Evolutionary conservation across 1,139 yeast species (phyloP), one percentile per base, ranked within the genome.

Genomic region (Blastobotrys malaysiensis): DNA sequence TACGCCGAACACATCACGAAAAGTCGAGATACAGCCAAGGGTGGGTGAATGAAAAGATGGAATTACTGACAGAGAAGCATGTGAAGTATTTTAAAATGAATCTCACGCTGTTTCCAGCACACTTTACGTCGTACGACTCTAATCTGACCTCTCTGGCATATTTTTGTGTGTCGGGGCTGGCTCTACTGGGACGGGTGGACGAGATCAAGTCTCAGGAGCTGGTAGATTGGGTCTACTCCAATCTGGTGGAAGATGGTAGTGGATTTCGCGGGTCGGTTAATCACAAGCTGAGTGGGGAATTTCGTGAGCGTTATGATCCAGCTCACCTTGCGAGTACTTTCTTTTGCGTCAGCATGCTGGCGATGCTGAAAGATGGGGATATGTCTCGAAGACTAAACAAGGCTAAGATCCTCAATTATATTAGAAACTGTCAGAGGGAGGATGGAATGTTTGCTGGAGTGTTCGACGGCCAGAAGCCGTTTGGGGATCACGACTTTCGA

Each of bases 401-500:
- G 14, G 63, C 63, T 45, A 74, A 73, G 57, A 68, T 86, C 14
- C 74, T 83, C 79, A 60, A 61, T 6, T 84, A 82, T 62, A 73
- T 87, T 1, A 56, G 59, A 2, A 57, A 61, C 45, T 85, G 93
- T 62, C 95, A 87, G 65, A 62, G 76, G 0, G 60, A 63, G 1
- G 66, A 72, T 46, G 97, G 97, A 0, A 73, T 79, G 0, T 78
- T 82, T 59, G 73, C 74, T 43, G 85, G 87, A 1, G 72, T 77
- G 14, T 74, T 81, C 52, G 70, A 75, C 0, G 65, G 55, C 50
- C 77, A 63, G 39, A 61, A 63, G 1, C 78, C 79, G 1, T 77
- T 72, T 63, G 95, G 88, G 14, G 91, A 86, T 51, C 73, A 76
- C 14, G 98, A 90, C 68, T 68, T 88, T 53, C 73, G 98, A 55